phyloP scores from a whole-genome alignment of 805 yeast genomes.

The Candida endomychidarum region DNA sequence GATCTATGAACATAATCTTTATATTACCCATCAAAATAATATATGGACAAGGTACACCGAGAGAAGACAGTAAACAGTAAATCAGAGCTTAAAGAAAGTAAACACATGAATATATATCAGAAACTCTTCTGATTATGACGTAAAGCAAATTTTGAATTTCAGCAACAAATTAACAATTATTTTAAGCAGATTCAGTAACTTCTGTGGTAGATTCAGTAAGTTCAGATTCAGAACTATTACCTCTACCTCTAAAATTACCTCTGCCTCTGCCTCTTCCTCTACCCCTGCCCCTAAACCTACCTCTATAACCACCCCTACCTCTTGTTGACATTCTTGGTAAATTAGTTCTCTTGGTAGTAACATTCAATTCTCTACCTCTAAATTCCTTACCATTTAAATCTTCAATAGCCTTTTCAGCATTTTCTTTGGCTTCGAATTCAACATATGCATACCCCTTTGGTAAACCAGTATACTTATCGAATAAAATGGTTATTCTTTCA shows the following conservation, averaged over 20 bases:
- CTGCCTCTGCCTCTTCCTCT: constrained; percentile 15
- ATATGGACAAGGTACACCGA: too few species aligned
- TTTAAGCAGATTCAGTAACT: too few species aligned
- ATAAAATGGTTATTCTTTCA: constrained; percentile 52
- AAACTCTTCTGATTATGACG: too few species aligned
- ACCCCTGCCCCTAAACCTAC: constrained; percentile 26
- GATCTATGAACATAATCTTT: too few species aligned
- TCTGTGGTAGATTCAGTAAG: too few species aligned
- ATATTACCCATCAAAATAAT: too few species aligned
- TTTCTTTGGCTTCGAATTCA: constrained; percentile 47
- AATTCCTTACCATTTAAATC: constrained; percentile 42
- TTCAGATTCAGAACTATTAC: constrained; percentile 3
- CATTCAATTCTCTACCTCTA: constrained; percentile 47
- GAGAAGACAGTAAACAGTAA: too few species aligned
- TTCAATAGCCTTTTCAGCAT: constrained; percentile 48
- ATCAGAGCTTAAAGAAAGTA: too few species aligned
- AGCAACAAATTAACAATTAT: too few species aligned
- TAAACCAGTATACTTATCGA: constrained; percentile 43
- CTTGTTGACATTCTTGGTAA: constrained; percentile 44
- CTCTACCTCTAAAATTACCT: constrained; percentile 11
- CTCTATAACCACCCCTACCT: constrained; percentile 36
- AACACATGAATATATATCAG: too few species aligned
- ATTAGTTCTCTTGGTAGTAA: constrained; percentile 54
- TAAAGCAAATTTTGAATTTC: too few species aligned
- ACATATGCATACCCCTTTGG: constrained; percentile 66